phyloP scores from a whole-genome alignment of 306 rosid species.

The Chamaecrista fasciculata region DNA sequence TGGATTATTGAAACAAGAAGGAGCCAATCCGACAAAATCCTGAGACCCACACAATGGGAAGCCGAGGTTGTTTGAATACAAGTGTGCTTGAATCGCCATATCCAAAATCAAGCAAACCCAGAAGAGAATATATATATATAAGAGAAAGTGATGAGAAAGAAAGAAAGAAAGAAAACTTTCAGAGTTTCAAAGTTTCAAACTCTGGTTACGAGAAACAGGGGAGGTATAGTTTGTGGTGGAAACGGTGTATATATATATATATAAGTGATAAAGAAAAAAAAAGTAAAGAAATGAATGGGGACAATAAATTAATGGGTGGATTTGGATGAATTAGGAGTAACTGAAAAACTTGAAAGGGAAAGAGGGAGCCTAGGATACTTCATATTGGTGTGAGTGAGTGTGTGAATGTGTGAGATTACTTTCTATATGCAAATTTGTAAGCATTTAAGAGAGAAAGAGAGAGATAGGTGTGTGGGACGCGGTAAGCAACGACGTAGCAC shows the following conservation, averaged over 20 bases:
- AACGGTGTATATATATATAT: not conserved
- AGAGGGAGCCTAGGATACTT: conserved; percentile 36
- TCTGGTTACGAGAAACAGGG: too few relatives aligned
- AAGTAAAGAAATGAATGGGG: not conserved
- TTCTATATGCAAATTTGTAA: not conserved
- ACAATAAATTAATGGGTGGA: conserved; percentile 24
- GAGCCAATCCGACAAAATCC: conserved; percentile 28
- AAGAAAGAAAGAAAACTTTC: too few relatives aligned
- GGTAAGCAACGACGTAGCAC: conserved; percentile 68
- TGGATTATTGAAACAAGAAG: conserved; percentile 36
- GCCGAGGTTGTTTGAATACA: conserved; percentile 38
- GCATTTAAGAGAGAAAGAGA: conserved; percentile 40
- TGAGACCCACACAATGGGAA: conserved; percentile 42
- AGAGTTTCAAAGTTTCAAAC: too few relatives aligned
- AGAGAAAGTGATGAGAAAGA: too few relatives aligned
- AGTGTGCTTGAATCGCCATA: conserved; percentile 68
- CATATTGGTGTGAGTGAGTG: not conserved
- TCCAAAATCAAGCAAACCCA: not conserved
- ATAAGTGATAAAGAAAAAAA: not conserved
- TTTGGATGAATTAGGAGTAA: conserved; percentile 35
- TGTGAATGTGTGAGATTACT: too few relatives aligned
- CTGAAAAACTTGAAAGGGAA: conserved; percentile 31
- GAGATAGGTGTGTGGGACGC: conserved; percentile 45
- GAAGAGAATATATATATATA: too few relatives aligned
- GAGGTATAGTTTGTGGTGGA: too few relatives aligned